phyloP scores from a whole-genome alignment of 768 basidiomycete species.

The Kwoniella sp. region DNA sequence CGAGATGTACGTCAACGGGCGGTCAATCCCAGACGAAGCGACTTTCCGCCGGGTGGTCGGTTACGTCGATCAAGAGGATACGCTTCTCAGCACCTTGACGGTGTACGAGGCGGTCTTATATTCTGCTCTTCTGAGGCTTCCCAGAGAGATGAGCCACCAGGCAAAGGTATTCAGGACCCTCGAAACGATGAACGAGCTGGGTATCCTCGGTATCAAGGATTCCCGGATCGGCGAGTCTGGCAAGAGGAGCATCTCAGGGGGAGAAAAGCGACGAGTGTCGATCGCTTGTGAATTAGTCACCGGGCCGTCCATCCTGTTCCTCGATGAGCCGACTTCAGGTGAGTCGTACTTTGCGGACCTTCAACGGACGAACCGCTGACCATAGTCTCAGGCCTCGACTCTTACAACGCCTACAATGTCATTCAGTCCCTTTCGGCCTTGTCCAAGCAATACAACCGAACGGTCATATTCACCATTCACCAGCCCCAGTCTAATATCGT shows the following conservation, averaged over 20 bases:
- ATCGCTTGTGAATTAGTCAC: constrained; percentile 99
- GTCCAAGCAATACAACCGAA: constrained; percentile 83
- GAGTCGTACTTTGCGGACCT: constrained; percentile 36
- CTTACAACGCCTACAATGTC: constrained; percentile 93
- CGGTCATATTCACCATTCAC: constrained; percentile 95
- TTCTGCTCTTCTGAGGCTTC: constrained; percentile 81
- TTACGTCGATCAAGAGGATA: constrained; percentile 98
- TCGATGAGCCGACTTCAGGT: constrained; percentile 97
- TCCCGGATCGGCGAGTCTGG: constrained; percentile 83
- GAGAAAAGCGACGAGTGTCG: constrained; percentile 92
- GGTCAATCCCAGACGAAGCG: constrained; percentile 61
- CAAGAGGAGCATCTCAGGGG: constrained; percentile 86
- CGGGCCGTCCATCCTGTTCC: constrained; percentile 88
- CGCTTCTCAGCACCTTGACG: constrained; percentile 91
- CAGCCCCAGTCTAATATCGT: constrained; percentile 98
- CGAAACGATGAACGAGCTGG: constrained; percentile 94
- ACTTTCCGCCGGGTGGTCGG: constrained; percentile 84
- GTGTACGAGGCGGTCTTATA: constrained; percentile 97
- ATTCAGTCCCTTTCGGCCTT: constrained; percentile 80
- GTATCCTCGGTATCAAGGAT: constrained; percentile 85
- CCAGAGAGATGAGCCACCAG: constrained; percentile 87
- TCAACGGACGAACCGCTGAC: too few relatives aligned
- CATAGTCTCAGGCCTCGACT: constrained; percentile 66
- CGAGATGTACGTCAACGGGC: constrained; percentile 76
- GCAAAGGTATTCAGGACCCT: constrained; percentile 92